Percentiles rank a stretch among this genome's conserved stretches.
Evolutionary conservation across 1,284 basidiomycete genomes (phyloP).

Genomic region (Termitomyces sp.): DNA sequence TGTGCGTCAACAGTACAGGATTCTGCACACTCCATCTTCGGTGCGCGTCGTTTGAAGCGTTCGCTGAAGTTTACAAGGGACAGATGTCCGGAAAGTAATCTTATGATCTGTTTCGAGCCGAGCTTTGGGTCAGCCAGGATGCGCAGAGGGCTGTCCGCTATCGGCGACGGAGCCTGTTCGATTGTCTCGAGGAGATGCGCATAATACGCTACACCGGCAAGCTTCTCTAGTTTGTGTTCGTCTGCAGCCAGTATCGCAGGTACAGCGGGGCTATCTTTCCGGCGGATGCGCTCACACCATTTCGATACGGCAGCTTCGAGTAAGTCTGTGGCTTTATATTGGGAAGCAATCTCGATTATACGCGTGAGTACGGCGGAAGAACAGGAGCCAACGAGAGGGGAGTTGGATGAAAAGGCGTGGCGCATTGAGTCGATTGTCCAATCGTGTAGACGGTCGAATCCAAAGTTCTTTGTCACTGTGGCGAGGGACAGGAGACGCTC

Average conservation of each 20-base stretch:
- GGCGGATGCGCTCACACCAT: conserved; percentile 28
- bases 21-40: conserved; percentile 19
- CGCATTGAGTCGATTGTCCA: conserved; percentile 23
- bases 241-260: conserved; percentile 30
- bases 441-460: conserved; percentile 21
- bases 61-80: conserved; percentile 33
- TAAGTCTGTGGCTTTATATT: conserved; percentile 19
- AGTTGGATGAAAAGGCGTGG: conserved; percentile 19
- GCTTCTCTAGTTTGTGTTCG: conserved; percentile 7
- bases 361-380: conserved; percentile 27
- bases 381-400: conserved; percentile 27
- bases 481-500: conserved; percentile 27
- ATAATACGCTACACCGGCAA: conserved; percentile 15
- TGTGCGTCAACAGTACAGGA: conserved; percentile 23
- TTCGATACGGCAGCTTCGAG: conserved; percentile 21
- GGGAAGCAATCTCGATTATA: conserved; percentile 24
- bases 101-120: conserved; percentile 30
- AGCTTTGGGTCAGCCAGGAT: conserved; percentile 31
- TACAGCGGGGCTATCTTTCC: conserved; percentile 27
- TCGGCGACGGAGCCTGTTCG: conserved; percentile 9
- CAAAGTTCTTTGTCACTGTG: conserved; percentile 23
- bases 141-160: conserved; percentile 24
- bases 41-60: conserved; percentile 23
- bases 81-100: conserved; percentile 30
- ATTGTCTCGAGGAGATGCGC: conserved; percentile 9